A percentile compares a stretch with the other conserved stretches of the same genome.
These are phyloP conservation scores for Ceratocystis harringtonii DNA, from an alignment of 2,329 filamentous ascomycete species.

Conservation along the genomic window DNA sequence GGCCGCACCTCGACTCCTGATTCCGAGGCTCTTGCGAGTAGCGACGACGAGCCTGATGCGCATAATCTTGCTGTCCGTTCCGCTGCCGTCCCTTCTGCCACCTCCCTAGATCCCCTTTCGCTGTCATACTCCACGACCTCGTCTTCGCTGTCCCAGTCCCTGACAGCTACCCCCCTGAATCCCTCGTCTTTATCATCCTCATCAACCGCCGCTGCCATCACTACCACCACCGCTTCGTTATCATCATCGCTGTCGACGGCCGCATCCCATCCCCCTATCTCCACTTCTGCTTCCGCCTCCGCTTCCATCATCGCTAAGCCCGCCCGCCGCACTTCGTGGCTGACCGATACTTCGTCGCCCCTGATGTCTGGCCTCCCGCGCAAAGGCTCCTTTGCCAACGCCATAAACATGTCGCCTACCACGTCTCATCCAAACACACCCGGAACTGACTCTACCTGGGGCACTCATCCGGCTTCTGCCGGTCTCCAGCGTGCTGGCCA, in stretches of 20 bases:
- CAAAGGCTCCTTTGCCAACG: conserved; percentile 63
- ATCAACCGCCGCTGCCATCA: neutral
- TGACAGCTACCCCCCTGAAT: neutral
- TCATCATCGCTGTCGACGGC: neutral
- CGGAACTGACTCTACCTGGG: conserved; percentile 50
- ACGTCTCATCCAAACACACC: conserved; percentile 71
- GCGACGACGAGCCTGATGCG: conserved; percentile 76
- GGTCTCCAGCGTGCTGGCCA: conserved; percentile 34
- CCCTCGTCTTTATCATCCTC: neutral
- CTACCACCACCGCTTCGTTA: neutral
- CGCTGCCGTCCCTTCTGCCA: neutral
- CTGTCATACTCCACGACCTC: neutral
- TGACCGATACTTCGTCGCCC: conserved; percentile 63
- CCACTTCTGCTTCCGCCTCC: conserved; percentile 34
- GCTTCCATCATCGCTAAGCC: conserved; percentile 42
- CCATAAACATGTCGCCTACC: conserved; percentile 58
- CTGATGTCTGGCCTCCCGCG: conserved; percentile 40
- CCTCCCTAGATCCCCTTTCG: neutral
- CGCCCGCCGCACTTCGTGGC: conserved; percentile 63
- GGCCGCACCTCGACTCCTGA: conserved; percentile 72
- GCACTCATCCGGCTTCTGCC: conserved; percentile 36
- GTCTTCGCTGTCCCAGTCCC: neutral
- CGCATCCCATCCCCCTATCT: neutral
- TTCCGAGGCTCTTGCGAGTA: conserved; percentile 84
- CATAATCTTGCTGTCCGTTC: conserved; percentile 18